phyloP scores from a whole-genome alignment of 148 eudicot genomes.

The Diospyros lotus region DNA sequence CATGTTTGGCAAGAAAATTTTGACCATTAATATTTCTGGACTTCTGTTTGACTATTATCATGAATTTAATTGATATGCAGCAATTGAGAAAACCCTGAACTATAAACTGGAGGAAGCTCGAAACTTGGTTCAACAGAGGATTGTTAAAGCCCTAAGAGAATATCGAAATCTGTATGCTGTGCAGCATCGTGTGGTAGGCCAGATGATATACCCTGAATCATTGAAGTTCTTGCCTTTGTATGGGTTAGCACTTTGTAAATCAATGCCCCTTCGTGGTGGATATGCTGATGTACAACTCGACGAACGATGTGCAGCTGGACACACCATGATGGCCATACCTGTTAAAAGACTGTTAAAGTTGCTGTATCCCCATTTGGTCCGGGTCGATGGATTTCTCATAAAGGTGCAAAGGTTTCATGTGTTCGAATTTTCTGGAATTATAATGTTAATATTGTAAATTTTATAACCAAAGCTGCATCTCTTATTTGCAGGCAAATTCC shows the following conservation, averaged over 20 bases:
- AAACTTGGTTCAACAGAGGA: constrained; percentile 49
- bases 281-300: constrained; percentile 84
- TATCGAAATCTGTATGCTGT: constrained; percentile 86
- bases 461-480: background rate
- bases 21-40: background rate
- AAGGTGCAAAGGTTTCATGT: constrained; percentile 40
- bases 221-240: constrained; percentile 76
- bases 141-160: constrained; percentile 82
- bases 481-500: constrained; percentile 39
- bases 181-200: constrained; percentile 82
- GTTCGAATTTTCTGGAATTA: constrained; percentile 6
- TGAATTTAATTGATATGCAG: constrained; percentile 33
- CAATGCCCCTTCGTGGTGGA: constrained; percentile 83
- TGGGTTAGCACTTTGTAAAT: constrained; percentile 73
- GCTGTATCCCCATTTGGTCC: constrained; percentile 75
- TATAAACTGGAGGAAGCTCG: constrained; percentile 88
- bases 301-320: constrained; percentile 96
- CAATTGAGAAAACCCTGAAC: constrained; percentile 80
- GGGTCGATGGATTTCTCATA: constrained; percentile 66
- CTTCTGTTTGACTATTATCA: too few species aligned
- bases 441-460: constrained; percentile 11
- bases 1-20: background rate
- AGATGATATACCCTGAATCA: constrained; percentile 96
- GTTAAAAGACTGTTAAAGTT: constrained; percentile 72
- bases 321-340: constrained; percentile 90